Conservation (phyloP, 805 yeast species). For the Monosporozyma aerobia region DNA sequence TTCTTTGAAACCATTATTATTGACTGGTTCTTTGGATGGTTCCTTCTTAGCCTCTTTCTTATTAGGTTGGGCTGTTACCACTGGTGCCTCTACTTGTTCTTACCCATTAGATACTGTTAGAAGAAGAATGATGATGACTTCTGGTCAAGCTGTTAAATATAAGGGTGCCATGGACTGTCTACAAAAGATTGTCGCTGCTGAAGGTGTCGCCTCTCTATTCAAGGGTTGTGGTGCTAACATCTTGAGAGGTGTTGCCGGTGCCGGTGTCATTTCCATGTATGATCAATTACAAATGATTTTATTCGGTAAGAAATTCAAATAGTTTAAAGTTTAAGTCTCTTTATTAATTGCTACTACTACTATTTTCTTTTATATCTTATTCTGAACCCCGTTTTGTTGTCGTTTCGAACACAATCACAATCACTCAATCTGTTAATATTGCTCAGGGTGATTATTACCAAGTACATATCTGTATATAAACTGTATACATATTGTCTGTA, state of each 20-base stretch:
- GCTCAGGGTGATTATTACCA: not conserved
- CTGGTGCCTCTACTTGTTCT: conserved; percentile 97
- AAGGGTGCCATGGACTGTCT: conserved; percentile 91
- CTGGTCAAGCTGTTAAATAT: conserved; percentile 97
- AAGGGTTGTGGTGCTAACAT: conserved; percentile 99
- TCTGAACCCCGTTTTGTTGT: not conserved
- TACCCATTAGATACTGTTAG: conserved; percentile 98
- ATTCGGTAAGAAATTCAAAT: conserved; percentile 92
- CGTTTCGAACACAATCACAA: not conserved
- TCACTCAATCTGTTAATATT: not conserved
- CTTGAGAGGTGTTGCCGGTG: conserved; percentile 99
- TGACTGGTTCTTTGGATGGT: conserved; percentile 92
- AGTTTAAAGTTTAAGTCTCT: conserved; percentile 8
- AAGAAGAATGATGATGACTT: conserved; percentile 99
- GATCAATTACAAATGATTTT: conserved; percentile 92
- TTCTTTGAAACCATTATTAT: conserved; percentile 89
- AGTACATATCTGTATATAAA: not conserved
- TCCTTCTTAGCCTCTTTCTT: conserved; percentile 91
- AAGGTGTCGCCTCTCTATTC: conserved; percentile 89
- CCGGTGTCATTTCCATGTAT: conserved; percentile 97
- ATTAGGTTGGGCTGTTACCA: conserved; percentile 96
- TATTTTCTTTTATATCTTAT: not conserved
- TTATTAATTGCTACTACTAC: not conserved
- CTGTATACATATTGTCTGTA: not conserved
- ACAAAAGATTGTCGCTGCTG: conserved; percentile 87